Percentiles rank a stretch among this genome's conserved stretches.
Conservation (phyloP, 2,329 filamentous ascomycete genomes). For the Diaporthe australafricana region DNA sequence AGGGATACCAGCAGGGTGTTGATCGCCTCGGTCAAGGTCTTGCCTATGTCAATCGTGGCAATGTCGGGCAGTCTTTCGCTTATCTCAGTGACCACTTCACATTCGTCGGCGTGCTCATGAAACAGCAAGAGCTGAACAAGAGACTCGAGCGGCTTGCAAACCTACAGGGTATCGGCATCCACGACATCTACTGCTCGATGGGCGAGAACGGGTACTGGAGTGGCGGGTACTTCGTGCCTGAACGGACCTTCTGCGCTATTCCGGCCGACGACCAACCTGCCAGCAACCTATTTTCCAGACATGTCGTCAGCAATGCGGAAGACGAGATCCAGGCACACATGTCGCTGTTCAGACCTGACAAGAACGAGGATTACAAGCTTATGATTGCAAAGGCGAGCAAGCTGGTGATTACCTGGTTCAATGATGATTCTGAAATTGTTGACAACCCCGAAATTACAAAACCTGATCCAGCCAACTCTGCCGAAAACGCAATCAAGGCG, state of each 20-base stretch:
- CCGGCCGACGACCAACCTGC: constrained; percentile 58
- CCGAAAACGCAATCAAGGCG: constrained; percentile 43
- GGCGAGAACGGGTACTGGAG: constrained; percentile 76
- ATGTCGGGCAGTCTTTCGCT: constrained; percentile 74
- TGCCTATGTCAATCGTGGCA: constrained; percentile 68
- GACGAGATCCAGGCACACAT: constrained; percentile 82
- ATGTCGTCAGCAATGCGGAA: constrained; percentile 71
- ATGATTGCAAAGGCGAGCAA: constrained; percentile 71
- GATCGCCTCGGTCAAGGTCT: constrained; percentile 64
- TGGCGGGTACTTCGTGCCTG: constrained; percentile 69
- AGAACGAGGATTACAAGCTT: constrained; percentile 72
- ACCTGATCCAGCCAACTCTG: constrained; percentile 39
- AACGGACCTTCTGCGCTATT: constrained; percentile 84
- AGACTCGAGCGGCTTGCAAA: constrained; percentile 73
- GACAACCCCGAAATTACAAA: constrained; percentile 53
- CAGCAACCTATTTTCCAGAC: constrained; percentile 59
- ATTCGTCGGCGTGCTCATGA: constrained; percentile 84
- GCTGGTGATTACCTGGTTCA: constrained; percentile 68
- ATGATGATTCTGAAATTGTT: constrained; percentile 55
- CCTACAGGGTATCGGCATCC: constrained; percentile 74
- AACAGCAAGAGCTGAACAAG: constrained; percentile 76
- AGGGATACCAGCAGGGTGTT: constrained; percentile 61
- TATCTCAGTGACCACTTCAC: constrained; percentile 88
- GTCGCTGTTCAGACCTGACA: constrained; percentile 71
- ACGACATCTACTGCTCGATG: constrained; percentile 81